phyloP scores from a whole-genome alignment of 2,329 filamentous ascomycete genomes.

The Amesomyces nigricolor region DNA sequence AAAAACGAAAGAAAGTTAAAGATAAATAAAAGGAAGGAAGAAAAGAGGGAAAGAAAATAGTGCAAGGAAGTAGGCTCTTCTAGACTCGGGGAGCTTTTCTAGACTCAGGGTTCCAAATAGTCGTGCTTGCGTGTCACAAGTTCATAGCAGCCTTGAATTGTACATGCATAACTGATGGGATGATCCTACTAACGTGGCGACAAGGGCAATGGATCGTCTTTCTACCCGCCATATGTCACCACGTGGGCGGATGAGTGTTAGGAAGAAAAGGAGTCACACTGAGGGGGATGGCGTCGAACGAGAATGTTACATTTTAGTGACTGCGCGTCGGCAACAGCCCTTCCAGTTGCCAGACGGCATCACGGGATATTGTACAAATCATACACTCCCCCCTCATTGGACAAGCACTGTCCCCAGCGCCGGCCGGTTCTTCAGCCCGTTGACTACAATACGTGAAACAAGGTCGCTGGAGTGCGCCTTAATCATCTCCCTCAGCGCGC shows the following conservation, averaged over 20 bases:
- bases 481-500: constrained; percentile 71
- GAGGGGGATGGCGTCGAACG: background rate
- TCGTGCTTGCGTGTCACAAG: too few relatives aligned
- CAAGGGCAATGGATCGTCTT: too few relatives aligned
- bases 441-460: constrained; percentile 41
- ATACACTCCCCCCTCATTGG: background rate
- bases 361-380: background rate
- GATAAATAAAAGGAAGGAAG: too few relatives aligned
- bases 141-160: too few relatives aligned
- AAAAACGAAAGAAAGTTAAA: too few relatives aligned
- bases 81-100: too few relatives aligned
- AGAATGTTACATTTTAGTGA: constrained; percentile 7
- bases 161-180: too few relatives aligned
- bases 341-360: background rate
- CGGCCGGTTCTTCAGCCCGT: constrained; percentile 35
- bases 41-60: too few relatives aligned
- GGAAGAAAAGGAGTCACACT: too few relatives aligned
- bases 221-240: background rate
- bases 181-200: too few relatives aligned
- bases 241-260: background rate
- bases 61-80: too few relatives aligned
- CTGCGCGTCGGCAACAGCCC: background rate
- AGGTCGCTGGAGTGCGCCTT: constrained; percentile 65
- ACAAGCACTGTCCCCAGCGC: constrained; percentile 37
- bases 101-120: too few relatives aligned